Evolutionary conservation across 345 rosid genomes (phyloP), one percentile per base, ranked within the genome.

Genomic region (Citrus mangshanensis): DNA sequence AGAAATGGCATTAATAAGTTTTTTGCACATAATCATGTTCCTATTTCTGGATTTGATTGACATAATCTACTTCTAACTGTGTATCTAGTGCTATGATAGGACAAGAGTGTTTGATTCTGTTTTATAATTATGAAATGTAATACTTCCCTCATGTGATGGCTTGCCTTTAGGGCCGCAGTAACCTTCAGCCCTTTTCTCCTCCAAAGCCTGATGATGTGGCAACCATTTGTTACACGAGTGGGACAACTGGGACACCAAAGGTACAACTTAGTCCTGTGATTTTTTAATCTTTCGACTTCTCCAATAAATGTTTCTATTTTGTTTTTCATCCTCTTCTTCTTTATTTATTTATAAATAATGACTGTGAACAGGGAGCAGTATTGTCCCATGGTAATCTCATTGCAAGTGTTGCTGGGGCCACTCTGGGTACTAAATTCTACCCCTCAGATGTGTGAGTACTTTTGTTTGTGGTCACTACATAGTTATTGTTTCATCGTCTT

Each of bases 201-300:
- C 93, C 96, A 30, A 88, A 85, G 56, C 87, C 92, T 73, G 92
- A 89, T 70, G 92, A 89, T 76, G 24, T 88, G 73, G 96, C 96
- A 40, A 92, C 92, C 61, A 87, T 93, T 81, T 95, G 99, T 89
- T 91, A 96, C 80, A 96, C 99, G 12, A 96, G 99, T 80, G 99
- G 99, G 77, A 96, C 99, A 76, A 96, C 99, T 58, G 99, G 99
- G 76, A 93, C 91, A 60, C 99, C 99, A 74, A 96, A 96, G 98
- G 99, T 96, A 86, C 55, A 68, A 1, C 74, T 76, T 75, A 67
- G 65, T 74, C 72, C 56, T 42, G 13, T 38, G 76, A 76, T 76
- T 71, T 74, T 64, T 70, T 32, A 46, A 34, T 71, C 51, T 49
- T 21, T 28, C 18, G 62, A 24, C 21, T 27, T 61, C 56, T 32